Evolutionary conservation across 163 green algal genomes (phyloP), one percentile per base, ranked within the genome.

Genomic region (Chloromonas sp.): DNA sequence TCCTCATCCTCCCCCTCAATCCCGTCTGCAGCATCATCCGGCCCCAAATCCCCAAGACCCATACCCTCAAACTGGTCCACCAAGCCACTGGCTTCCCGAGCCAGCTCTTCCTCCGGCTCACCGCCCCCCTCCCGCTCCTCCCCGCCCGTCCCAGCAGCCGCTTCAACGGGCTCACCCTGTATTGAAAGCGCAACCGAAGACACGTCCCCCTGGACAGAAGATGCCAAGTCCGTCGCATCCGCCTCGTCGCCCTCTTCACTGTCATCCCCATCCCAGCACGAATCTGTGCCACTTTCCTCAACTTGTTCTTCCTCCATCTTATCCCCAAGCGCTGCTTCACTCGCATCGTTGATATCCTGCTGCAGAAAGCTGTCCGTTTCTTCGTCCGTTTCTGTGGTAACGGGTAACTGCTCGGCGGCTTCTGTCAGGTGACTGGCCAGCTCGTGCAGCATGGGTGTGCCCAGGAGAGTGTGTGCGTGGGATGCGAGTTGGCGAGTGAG

Each of bases 381-480:
- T 36, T 36, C 36, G 36, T 36, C 36, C 36, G 36, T 36, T 36
- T 36, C 36, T 36, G 36, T 36, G 36, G 36, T 36, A 36, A 36
- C 36, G 36, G 36, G 36, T 11, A 74, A 11, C 66, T 74, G 66
- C 66, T 74, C 66, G 66, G 66, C 66, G 11, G 66, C 66, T 74
- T 74, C 66, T 11, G 11, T 5, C 66, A 74, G 66, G 66, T 74
- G 36, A 60, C 1, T 84, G 2, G 87, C 87, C 58, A 95, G 85
- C 58, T 92, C 89, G 81, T 95, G 89, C 58, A 94, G 78, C 87
- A 91, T 90, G 57, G 89, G 87, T 80, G 85, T 66, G 1, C 89
- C 87, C 11, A 85, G 62, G 60, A 87, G 81, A 62, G 77, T 78
- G 36, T 74, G 14, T 60, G 83, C 83, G 14, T 70, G 0, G 60